Conservation (phyloP, 306 rosid genomes). For the Quercus variabilis region DNA sequence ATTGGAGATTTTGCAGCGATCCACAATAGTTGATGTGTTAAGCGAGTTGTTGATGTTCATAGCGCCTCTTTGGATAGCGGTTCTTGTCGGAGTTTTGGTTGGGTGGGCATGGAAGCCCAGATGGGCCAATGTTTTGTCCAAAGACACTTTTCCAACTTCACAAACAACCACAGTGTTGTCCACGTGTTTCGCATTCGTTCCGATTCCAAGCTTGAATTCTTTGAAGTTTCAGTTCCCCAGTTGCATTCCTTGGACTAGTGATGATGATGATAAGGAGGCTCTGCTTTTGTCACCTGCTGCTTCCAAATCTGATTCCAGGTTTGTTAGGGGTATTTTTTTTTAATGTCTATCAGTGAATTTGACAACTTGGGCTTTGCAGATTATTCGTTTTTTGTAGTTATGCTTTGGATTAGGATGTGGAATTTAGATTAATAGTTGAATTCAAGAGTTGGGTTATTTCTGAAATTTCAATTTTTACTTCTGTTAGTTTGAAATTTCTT, state of each 20-base stretch:
- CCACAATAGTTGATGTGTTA: slow-evolving; percentile 33
- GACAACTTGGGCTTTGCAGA: not conserved
- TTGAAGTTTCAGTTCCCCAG: slow-evolving; percentile 38
- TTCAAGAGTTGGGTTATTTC: too few species aligned
- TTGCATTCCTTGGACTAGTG: slow-evolving; percentile 32
- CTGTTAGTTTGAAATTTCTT: not conserved
- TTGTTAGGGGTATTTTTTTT: slow-evolving; percentile 11
- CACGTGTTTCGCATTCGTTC: slow-evolving; percentile 16
- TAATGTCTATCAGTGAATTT: not conserved
- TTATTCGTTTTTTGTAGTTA: not conserved
- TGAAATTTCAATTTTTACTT: not conserved
- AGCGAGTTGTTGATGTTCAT: slow-evolving; percentile 43
- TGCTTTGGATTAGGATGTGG: not conserved
- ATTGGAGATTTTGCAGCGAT: slow-evolving; percentile 35
- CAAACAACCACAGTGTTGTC: not conserved
- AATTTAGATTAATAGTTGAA: not conserved
- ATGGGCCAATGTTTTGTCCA: slow-evolving; percentile 58
- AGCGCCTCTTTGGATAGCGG: slow-evolving; percentile 76
- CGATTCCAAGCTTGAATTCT: slow-evolving; percentile 38
- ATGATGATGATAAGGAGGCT: slow-evolving; percentile 17
- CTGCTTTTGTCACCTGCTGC: slow-evolving; percentile 20
- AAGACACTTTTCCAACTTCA: slow-evolving; percentile 22
- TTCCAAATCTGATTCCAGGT: slow-evolving; percentile 39
- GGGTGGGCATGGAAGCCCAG: slow-evolving; percentile 98
- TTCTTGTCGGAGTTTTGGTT: slow-evolving; percentile 67